Conservation (phyloP, 164 flowering plant species). For the Cinnamomum micranthum region DNA sequence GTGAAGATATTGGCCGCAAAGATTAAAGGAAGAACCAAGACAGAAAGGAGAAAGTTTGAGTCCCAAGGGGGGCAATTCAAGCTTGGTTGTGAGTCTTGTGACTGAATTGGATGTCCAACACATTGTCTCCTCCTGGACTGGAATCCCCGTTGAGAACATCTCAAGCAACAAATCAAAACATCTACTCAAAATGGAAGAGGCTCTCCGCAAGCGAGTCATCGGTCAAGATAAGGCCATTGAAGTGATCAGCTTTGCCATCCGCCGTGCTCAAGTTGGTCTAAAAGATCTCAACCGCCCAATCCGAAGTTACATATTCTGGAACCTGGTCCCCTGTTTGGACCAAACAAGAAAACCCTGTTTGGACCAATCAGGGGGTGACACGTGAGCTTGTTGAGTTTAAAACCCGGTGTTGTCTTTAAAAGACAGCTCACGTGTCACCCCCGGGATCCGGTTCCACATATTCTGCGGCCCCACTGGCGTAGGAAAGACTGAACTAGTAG, state of each 20-base stretch:
- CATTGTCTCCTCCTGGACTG: not conserved
- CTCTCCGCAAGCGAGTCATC: not conserved
- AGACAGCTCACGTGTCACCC: too few relatives aligned
- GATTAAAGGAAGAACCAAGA: not conserved
- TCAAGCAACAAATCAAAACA: not conserved
- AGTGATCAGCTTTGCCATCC: not conserved
- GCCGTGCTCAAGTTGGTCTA: not conserved
- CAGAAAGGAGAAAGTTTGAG: not conserved
- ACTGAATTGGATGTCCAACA: not conserved
- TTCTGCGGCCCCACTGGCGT: constrained; percentile 30
- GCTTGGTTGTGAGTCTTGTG: not conserved
- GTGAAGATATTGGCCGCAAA: not conserved
- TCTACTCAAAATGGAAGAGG: not conserved
- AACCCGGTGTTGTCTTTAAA: too few relatives aligned
- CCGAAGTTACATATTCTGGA: constrained; percentile 17
- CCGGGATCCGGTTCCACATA: too few relatives aligned
- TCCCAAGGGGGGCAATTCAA: not conserved
- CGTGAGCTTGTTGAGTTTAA: too few relatives aligned
- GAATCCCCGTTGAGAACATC: not conserved
- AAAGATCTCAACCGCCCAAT: constrained; percentile 24
- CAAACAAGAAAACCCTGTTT: too few relatives aligned
- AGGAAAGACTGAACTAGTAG: constrained; percentile 39
- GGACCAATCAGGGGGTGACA: too few relatives aligned
- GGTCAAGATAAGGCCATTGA: not conserved
- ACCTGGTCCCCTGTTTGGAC: too few relatives aligned